phyloP scores from a whole-genome alignment of 176 grass and related monocot genomes.

The Puya raimondii region DNA sequence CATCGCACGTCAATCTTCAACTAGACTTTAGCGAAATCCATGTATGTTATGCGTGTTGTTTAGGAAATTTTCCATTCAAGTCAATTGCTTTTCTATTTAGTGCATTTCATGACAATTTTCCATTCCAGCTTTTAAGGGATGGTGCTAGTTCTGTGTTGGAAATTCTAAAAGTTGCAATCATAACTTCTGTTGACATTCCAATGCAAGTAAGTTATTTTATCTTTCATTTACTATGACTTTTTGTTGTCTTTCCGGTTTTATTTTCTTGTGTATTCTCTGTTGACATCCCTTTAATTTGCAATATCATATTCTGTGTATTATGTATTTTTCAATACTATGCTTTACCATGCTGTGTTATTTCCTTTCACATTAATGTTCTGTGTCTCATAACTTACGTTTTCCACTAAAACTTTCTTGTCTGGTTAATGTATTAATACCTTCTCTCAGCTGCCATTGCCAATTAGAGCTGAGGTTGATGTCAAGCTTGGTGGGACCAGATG shows the following conservation, averaged over 20 bases:
- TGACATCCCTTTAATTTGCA: not conserved
- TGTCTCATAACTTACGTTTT: not conserved
- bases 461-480: slow-evolving; percentile 66
- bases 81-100: slow-evolving; percentile 19
- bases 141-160: slow-evolving; percentile 64
- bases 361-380: too few species aligned
- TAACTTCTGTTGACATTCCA: slow-evolving; percentile 68
- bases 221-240: slow-evolving; percentile 5
- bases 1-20: slow-evolving; percentile 53
- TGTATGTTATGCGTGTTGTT: slow-evolving; percentile 40
- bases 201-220: slow-evolving; percentile 50
- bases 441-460: slow-evolving; percentile 42
- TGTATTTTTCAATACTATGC: too few species aligned
- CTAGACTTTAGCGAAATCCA: slow-evolving; percentile 60
- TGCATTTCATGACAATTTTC: slow-evolving; percentile 28
- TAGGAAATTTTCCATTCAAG: slow-evolving; percentile 9
- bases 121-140: slow-evolving; percentile 78
- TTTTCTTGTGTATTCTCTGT: not conserved
- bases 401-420: not conserved
- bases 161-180: slow-evolving; percentile 46
- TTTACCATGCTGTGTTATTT: too few species aligned
- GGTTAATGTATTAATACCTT: slow-evolving; percentile 15
- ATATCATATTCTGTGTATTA: not conserved
- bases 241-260: slow-evolving; percentile 5
- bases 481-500: slow-evolving; percentile 64